Percentiles rank a stretch among this genome's conserved stretches.
These are phyloP conservation scores for Daldinia loculata DNA, from an alignment of 495 filamentous ascomycete species.

Conservation along the genomic window DNA sequence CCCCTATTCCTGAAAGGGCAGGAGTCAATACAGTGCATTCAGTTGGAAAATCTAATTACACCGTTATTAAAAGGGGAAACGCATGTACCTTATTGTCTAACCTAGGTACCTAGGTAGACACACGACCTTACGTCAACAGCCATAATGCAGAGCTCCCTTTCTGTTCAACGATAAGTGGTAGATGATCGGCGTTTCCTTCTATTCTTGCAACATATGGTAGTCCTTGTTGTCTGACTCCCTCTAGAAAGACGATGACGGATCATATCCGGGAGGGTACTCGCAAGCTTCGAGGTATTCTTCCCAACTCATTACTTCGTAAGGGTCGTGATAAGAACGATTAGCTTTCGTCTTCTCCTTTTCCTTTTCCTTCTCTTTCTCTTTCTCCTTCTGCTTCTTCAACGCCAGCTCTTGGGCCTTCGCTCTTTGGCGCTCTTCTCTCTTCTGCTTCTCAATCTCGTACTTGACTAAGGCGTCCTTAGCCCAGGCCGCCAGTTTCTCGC, in stretches of 20 bases:
- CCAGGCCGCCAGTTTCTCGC: conserved; percentile 23
- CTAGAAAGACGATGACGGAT: not conserved
- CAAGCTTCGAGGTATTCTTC: conserved; percentile 10
- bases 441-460: conserved; percentile 19
- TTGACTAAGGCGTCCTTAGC: conserved; percentile 10
- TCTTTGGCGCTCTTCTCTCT: conserved; percentile 7
- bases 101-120: not conserved
- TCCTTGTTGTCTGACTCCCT: not conserved
- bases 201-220: not conserved
- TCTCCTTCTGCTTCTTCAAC: conserved; percentile 28
- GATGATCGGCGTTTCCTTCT: too few species aligned
- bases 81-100: not conserved
- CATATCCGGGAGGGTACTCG: not conserved
- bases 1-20: too few species aligned
- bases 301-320: not conserved
- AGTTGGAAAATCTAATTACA: not conserved
- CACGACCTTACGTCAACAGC: not conserved
- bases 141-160: not conserved
- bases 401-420: conserved; percentile 22
- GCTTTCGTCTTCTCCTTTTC: not conserved
- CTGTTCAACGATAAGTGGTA: not conserved
- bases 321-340: not conserved
- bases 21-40: not conserved
- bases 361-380: conserved; percentile 5
- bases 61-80: not conserved